Conservation (phyloP, 2,329 filamentous ascomycete species). For the Lasiodiplodia citricola region DNA sequence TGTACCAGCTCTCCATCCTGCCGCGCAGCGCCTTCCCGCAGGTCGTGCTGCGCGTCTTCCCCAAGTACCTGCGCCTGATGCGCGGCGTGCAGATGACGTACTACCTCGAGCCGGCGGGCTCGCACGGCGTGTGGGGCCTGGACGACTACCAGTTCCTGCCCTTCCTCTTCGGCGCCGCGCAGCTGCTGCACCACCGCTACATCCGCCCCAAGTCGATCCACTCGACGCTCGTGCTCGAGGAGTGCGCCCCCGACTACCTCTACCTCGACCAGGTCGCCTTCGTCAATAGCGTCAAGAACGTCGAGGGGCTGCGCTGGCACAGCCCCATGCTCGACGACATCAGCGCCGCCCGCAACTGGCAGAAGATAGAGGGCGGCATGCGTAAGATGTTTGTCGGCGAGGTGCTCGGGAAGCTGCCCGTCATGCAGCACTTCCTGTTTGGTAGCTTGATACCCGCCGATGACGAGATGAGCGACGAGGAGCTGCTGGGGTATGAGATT, state of each 20-base stretch:
- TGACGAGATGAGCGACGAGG: conserved; percentile 76
- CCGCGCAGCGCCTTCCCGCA: conserved; percentile 70
- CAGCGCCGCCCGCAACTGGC: conserved; percentile 85
- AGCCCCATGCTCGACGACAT: conserved; percentile 99
- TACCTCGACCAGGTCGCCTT: conserved; percentile 93
- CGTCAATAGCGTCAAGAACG: conserved; percentile 95
- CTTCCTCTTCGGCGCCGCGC: conserved; percentile 56
- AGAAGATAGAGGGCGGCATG: conserved; percentile 94
- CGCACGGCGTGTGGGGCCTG: conserved; percentile 59
- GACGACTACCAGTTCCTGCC: conserved; percentile 61
- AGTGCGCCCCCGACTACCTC: conserved; percentile 80
- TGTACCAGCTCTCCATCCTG: conserved; percentile 78
- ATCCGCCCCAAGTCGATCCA: conserved; percentile 70
- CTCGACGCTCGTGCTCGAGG: conserved; percentile 84
- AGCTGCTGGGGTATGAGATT: conserved; percentile 53
- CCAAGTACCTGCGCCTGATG: conserved; percentile 84
- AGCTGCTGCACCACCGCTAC: conserved; percentile 69
- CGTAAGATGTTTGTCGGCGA: conserved; percentile 94
- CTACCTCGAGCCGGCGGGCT: conserved; percentile 81
- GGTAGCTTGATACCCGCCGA: conserved; percentile 81
- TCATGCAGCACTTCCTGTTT: conserved; percentile 99
- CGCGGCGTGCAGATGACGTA: conserved; percentile 87
- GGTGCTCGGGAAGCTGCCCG: conserved; percentile 88
- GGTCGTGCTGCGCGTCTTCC: conserved; percentile 78
- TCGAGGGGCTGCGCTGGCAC: conserved; percentile 93